A percentile compares a stretch with the other conserved stretches of the same genome.
Evolutionary conservation across 257 asterid genomes (phyloP).

Genomic region (Solanum pimpinellifolium): DNA sequence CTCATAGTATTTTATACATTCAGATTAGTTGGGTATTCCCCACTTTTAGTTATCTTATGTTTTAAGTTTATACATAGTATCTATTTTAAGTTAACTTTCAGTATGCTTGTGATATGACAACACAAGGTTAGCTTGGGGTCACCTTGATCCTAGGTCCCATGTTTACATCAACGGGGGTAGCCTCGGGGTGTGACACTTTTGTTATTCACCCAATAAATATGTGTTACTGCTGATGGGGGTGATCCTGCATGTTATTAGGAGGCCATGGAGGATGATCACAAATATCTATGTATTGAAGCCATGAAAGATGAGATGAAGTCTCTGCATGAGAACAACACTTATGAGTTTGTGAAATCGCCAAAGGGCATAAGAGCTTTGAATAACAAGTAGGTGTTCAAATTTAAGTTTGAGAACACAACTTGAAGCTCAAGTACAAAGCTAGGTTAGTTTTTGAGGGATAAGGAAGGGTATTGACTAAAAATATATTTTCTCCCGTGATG

Average conservation of each 20-base stretch:
- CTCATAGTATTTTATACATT: no score
- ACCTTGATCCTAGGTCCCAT: background rate
- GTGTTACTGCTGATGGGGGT: background rate
- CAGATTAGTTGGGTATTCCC: no score
- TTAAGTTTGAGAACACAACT: background rate
- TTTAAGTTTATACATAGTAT: no score
- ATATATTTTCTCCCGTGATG: background rate
- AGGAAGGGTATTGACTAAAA: background rate
- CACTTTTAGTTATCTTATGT: no score
- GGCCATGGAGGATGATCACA: background rate
- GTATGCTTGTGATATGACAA: no score
- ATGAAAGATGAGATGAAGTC: background rate
- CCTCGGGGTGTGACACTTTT: background rate
- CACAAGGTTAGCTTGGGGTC: no score
- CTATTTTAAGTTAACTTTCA: no score
- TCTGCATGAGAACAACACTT: background rate
- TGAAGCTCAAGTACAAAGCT: background rate
- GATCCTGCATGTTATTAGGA: background rate
- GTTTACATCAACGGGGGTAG: background rate
- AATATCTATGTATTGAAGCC: background rate
- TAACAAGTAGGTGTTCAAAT: background rate
- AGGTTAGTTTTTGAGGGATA: background rate
- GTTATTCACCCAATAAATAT: background rate
- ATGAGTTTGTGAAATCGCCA: background rate
- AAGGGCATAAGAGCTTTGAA: background rate